These are phyloP conservation scores for Epipyxis sp. DNA, from an alignment of 108 stramenopile genomes.

Conservation along the genomic window DNA sequence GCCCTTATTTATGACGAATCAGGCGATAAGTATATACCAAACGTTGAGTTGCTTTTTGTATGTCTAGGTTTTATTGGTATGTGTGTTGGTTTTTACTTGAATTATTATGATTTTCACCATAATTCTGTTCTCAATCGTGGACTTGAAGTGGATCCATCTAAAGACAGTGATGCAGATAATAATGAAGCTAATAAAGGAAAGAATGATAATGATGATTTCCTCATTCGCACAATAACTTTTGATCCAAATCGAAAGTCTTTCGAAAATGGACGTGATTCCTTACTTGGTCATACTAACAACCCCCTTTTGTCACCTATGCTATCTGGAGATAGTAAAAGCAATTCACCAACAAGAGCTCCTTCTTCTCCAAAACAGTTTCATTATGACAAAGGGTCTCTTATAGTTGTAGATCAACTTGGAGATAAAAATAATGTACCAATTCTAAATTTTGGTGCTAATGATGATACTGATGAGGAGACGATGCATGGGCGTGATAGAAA, in stretches of 20 bases:
- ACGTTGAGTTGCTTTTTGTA: slow-evolving; percentile 61
- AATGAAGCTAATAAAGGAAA: background rate
- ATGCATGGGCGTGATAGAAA: background rate
- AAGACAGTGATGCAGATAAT: background rate
- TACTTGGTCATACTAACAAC: background rate
- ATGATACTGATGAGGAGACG: background rate
- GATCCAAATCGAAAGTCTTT: too few relatives aligned
- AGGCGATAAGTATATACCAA: slow-evolving; percentile 52
- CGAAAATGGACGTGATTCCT: too few relatives aligned
- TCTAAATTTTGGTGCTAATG: too few relatives aligned
- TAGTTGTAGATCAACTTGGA: background rate
- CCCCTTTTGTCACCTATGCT: background rate
- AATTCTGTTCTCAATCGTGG: background rate
- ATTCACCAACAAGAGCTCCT: too few relatives aligned
- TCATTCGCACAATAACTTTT: too few relatives aligned
- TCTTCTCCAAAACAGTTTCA: too few relatives aligned
- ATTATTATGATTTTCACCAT: slow-evolving; percentile 40
- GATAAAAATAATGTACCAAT: too few relatives aligned
- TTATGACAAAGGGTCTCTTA: background rate
- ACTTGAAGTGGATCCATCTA: background rate
- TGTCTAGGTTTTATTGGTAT: slow-evolving; percentile 49
- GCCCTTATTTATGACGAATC: slow-evolving; percentile 37
- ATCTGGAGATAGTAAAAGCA: background rate
- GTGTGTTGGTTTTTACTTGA: slow-evolving; percentile 51
- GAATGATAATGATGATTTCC: background rate